Evolutionary conservation across 108 stramenopile genomes (phyloP), one percentile per base, ranked within the genome.

Genomic region (Pseudonitzschia pungens): DNA sequence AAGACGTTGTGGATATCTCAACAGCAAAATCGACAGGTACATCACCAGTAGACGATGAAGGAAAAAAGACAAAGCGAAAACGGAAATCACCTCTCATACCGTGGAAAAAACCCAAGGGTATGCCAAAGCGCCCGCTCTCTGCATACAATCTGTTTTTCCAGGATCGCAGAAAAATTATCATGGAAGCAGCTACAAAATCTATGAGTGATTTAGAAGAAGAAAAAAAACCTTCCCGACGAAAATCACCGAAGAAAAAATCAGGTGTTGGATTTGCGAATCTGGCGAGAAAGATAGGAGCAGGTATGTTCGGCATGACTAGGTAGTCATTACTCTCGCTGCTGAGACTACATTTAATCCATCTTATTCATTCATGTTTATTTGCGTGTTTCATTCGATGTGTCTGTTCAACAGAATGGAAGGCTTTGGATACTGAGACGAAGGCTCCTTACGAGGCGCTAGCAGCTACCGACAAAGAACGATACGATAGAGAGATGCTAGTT

Each of bases 91-190:
- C 77, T 51, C 60, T 62, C 10, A 66, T 78, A 29, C 70, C 77
- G 51, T 85, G 84, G 84, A 85, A 85, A 55, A 84, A 84, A 60
- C 60, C 85, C 12, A 77, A 79, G 69, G 85, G 73, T 27, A 82
- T 81, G 81, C 85, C 85, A 11, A 79, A 79, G 56, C 75, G 85
- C 20, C 81, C 81, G 20, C 65, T 86, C 12, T 73, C 71, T 68
- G 85, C 85, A 11, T 86, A 86, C 70, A 86, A 86, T 45, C 70
- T 86, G 36, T 86, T 86, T 58, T 86, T 86, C 73, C 67, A 82
- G 63, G 66, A 74, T n/a, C 76, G 81, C 48, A 69, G 85, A 44
- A 72, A 74, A 59, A 50, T 41, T 24, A 79, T 79, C 40, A 73
- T 79, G 72, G 32, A 57, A 20, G 58, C 56, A 4, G 64, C 42